Conservation (phyloP, 2,329 filamentous ascomycete species). For the Geosmithia putterillii region DNA sequence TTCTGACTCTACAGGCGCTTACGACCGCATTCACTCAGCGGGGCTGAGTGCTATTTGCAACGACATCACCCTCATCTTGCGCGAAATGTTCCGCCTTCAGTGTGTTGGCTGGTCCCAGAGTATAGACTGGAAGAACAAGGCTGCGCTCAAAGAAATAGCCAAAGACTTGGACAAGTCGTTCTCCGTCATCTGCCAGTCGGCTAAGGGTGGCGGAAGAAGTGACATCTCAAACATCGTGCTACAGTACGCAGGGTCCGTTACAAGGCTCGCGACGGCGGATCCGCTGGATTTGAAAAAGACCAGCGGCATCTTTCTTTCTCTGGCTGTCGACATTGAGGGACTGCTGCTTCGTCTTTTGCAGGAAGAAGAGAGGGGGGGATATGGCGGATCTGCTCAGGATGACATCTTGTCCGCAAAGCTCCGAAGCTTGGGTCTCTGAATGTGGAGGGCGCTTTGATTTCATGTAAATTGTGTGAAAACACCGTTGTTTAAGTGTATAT, state of each 20-base stretch:
- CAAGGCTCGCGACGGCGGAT: neutral
- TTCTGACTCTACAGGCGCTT: too few relatives aligned
- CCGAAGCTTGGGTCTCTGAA: neutral
- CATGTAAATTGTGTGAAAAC: too few relatives aligned
- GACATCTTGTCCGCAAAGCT: neutral
- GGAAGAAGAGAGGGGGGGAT: neutral
- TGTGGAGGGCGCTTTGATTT: too few relatives aligned
- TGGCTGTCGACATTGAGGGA: neutral
- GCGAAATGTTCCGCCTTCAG: neutral
- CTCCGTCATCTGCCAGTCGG: neutral
- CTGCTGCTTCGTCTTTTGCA: neutral
- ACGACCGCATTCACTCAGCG: neutral
- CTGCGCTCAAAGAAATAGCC: neutral
- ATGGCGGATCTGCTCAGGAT: neutral
- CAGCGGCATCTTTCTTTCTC: neutral
- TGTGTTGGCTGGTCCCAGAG: neutral
- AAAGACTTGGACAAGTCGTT: neutral
- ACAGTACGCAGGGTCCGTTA: too few relatives aligned
- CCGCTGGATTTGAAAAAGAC: neutral
- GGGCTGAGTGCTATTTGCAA: neutral
- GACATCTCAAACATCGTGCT: too few relatives aligned
- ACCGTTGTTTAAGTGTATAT: too few relatives aligned
- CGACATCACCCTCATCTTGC: neutral
- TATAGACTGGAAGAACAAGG: neutral
- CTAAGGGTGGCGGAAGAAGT: too few relatives aligned